Base-by-base conservation (phyloP, 163 green algal species). In the Chlamydomonas reinhardtii region DNA sequence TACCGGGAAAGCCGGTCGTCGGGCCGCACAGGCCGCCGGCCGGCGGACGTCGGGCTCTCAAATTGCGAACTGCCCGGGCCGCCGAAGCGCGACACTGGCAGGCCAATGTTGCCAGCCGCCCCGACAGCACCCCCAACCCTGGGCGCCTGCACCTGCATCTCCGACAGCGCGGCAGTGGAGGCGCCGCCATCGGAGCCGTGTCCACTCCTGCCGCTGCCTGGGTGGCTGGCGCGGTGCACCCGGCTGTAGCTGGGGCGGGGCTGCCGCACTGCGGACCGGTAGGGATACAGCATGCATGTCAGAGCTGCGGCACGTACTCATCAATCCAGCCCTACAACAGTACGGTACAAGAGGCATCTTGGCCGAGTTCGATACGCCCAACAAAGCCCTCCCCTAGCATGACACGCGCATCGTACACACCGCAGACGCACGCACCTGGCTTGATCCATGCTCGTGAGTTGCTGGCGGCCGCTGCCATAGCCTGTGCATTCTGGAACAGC, bases 1-100 rank as follows among this genome's bases (percentile, higher is more conserved):
- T 85, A 85, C 4, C 78, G 78, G 12, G 78, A 85, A n/a, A 85
- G 48, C 25, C 78, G 78, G 78, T 85, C 78, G 54, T 85, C 78
- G 0, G 78, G 78, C 9, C 78, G 68, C 29, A 59, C 39, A 17
- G 66, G 65, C 32, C 39, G 78, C 25, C 68, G 65, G 52, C 78
- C 68, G 4, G 64, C 78, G 11, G 78, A 73, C 31, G 48, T 56
- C 12, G 48, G 48, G 61, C 61, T n/a, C 61, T 29, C 25, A n/a
- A n/a, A 29, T 31, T 15, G 61, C 8, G 24, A 68, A 24, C 61
- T 68, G 61, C 61, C 25, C 8, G 61, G 20, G 22, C 61, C 25
- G 14, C 61, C 61, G 61, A 68, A 68, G 22, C 61, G 61, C 24
- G 61, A 68, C 8, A 19, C 48, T 56, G 48, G 48, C 48, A 56